Evolutionary conservation across 148 eudicot species (phyloP).

Genomic region (Pharnaceum exiguum): DNA sequence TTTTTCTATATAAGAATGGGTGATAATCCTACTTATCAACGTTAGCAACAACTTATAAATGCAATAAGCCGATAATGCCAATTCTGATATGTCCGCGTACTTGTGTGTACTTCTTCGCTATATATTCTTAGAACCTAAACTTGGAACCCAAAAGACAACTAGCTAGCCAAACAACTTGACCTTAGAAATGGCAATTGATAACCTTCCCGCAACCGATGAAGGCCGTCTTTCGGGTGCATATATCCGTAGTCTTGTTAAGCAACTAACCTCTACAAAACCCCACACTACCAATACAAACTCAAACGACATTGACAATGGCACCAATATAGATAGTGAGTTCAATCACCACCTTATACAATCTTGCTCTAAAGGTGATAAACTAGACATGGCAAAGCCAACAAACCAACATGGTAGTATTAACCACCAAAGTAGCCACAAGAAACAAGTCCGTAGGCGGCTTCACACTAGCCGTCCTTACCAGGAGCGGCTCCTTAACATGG

Average conservation of each 20-base stretch:
- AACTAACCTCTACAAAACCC: slow-evolving; percentile 39
- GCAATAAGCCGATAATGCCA: no score
- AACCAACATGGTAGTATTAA: slow-evolving; percentile 9
- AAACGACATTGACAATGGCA: slow-evolving; percentile 1
- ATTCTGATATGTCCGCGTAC: no score
- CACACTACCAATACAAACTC: slow-evolving; percentile 4
- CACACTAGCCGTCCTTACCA: slow-evolving; percentile 93
- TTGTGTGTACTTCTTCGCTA: slow-evolving; percentile 4
- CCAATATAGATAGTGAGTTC: neutral
- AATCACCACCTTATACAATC: neutral
- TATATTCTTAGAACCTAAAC: slow-evolving; percentile 5
- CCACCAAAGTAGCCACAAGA: slow-evolving; percentile 30
- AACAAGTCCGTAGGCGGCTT: slow-evolving; percentile 76
- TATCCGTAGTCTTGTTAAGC: slow-evolving; percentile 77
- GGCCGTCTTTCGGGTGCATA: slow-evolving; percentile 68
- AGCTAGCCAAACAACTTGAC: slow-evolving; percentile 10
- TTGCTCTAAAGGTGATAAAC: neutral
- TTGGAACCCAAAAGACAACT: slow-evolving; percentile 2
- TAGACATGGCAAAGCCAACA: slow-evolving; percentile 22
- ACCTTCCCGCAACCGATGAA: slow-evolving; percentile 22
- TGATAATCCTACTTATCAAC: no score
- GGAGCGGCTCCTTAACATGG: slow-evolving; percentile 89
- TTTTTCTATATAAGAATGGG: no score
- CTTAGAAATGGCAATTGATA: slow-evolving; percentile 31
- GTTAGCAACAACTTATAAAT: no score